Evolutionary conservation across 2,329 filamentous ascomycete genomes (phyloP).

Genomic region (Aureobasidium sp.): DNA sequence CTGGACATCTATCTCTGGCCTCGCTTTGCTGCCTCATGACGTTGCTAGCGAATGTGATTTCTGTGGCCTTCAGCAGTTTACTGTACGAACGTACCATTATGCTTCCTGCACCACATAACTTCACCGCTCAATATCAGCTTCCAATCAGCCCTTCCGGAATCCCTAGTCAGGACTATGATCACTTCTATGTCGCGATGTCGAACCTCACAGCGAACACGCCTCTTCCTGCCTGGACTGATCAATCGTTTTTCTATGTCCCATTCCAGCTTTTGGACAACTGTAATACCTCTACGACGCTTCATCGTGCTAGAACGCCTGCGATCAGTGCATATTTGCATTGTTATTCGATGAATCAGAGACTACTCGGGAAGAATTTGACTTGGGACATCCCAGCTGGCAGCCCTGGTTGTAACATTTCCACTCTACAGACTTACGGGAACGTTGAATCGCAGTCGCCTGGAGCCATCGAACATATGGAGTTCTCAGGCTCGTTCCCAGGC

Average conservation of each 20-base stretch:
- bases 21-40: constrained; percentile 52
- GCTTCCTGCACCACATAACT: constrained; percentile 21
- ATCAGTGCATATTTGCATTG: constrained; percentile 43
- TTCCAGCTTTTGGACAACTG: constrained; percentile 31
- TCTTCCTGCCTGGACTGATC: constrained; percentile 58
- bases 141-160: constrained; percentile 33
- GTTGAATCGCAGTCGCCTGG: background rate
- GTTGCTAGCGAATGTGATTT: constrained; percentile 58
- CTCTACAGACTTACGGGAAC: background rate
- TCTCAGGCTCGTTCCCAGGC: too few relatives aligned
- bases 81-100: constrained; percentile 46
- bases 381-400: background rate
- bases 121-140: constrained; percentile 29
- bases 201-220: constrained; percentile 51
- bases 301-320: constrained; percentile 34
- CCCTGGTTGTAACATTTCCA: background rate
- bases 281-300: constrained; percentile 23
- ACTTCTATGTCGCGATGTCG: constrained; percentile 49
- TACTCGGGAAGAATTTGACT: constrained; percentile 18
- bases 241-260: constrained; percentile 53
- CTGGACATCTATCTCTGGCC: constrained; percentile 52
- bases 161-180: constrained; percentile 32
- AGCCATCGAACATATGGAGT: background rate
- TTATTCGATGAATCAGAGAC: constrained; percentile 27
- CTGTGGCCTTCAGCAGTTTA: constrained; percentile 57